Evolutionary conservation across 2,329 filamentous ascomycete genomes (phyloP), one percentile per base, ranked within the genome.

Genomic region (Alternaria novae-zelandiae): DNA sequence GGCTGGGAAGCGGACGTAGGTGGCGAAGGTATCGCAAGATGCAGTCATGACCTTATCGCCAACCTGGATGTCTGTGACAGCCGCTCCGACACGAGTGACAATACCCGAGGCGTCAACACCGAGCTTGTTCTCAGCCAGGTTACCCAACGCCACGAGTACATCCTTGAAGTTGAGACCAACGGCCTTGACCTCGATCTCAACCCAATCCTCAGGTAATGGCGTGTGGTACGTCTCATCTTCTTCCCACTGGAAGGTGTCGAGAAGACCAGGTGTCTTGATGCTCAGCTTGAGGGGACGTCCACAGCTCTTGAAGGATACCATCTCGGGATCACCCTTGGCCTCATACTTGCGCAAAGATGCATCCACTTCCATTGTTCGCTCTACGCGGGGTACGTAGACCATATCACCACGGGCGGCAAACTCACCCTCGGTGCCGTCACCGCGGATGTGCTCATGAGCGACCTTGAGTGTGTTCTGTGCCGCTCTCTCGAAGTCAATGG

Each of bases 81-180:
- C 57, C 2, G 49, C 5, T 54, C 57, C 57, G 28, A 54, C 36
- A 21, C 54, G 53, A 45, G 54, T 51, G 46, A 61, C 20, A 13
- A 53, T n/a, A 28, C 59, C 59, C 1, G 54, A 53, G 20, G 46
- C 59, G 3, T 61, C 59, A 5, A 57, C 54, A 12, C 54, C 54
- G 3, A 61, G 46, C 26, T 57, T 61, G 28, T 46, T 57, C n/a
- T 61, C 54, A 13, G 59, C 59, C 20, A 57, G n/a, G n/a, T 57
- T 53, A 41, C 59, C 59, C 15, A 61, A 10, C n/a, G 54, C 54
- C 6, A 57, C 36, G 12, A 61, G 36, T 3, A 61, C 46, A 28
- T 61, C 59, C 12, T 53, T 53, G 59, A 61, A 61, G 46, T 61
- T 61, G 26, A 61, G 54, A 17, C 59, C 59, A 25, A 61, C 36